These are phyloP conservation scores for Globisporangium acanthophoron DNA, from an alignment of 352 stramenopile species.

Conservation along the genomic window DNA sequence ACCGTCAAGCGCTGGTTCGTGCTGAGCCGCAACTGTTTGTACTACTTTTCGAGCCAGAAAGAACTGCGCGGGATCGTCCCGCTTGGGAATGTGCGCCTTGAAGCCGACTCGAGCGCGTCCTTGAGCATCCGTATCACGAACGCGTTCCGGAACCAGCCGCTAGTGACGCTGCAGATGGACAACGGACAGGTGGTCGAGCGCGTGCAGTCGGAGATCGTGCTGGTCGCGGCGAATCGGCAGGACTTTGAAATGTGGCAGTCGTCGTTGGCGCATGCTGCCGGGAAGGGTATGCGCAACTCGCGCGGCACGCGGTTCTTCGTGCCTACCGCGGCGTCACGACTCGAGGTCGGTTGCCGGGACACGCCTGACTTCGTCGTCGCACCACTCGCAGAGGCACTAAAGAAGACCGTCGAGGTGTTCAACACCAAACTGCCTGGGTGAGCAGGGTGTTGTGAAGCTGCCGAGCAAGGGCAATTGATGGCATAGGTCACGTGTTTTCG, in stretches of 20 bases:
- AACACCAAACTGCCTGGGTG: conserved; percentile 53
- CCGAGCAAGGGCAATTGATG: no score
- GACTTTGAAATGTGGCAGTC: conserved; percentile 90
- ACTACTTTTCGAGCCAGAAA: conserved; percentile 83
- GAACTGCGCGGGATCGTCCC: conserved; percentile 84
- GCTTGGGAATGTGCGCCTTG: conserved; percentile 65
- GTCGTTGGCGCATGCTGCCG: conserved; percentile 72
- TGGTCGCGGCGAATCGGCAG: conserved; percentile 54
- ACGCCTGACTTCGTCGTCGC: conserved; percentile 77
- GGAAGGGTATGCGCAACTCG: conserved; percentile 76
- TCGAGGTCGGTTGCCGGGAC: conserved; percentile 75
- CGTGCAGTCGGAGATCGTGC: conserved; percentile 73
- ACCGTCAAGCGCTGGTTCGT: conserved; percentile 85
- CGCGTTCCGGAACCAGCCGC: conserved; percentile 36
- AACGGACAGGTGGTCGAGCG: conserved; percentile 76
- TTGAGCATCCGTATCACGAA: conserved; percentile 77
- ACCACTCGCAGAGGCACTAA: conserved; percentile 63
- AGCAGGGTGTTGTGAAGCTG: no score
- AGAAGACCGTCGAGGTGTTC: conserved; percentile 83
- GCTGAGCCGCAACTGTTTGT: conserved; percentile 83
- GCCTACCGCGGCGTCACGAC: conserved; percentile 67
- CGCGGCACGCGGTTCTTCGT: conserved; percentile 81
- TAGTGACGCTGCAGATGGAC: conserved; percentile 79
- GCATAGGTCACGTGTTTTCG: not conserved
- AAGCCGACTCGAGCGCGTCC: conserved; percentile 44